Evolutionary conservation across 257 asterid genomes (phyloP).

Genomic region (Thymus quinquecostatus): DNA sequence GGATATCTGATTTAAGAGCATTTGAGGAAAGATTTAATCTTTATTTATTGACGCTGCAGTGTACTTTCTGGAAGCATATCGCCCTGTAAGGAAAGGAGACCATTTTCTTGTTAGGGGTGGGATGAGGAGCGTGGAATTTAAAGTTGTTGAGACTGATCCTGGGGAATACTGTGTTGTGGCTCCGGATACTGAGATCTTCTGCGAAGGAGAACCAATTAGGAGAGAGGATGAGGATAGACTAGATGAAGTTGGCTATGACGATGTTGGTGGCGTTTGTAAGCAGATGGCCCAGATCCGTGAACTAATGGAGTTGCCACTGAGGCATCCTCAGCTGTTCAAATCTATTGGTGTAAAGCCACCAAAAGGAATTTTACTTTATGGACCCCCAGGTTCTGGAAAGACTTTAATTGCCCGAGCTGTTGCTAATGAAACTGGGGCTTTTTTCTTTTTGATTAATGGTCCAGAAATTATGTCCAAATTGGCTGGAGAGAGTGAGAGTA

Average conservation of each 20-base stretch:
- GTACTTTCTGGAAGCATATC: constrained; percentile 55
- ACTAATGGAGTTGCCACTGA: constrained; percentile 58
- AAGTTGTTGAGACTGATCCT: constrained; percentile 63
- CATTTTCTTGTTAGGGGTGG: constrained; percentile 68
- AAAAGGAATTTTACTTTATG: constrained; percentile 56
- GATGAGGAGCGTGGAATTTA: constrained; percentile 65
- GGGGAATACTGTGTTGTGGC: constrained; percentile 67
- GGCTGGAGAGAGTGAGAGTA: constrained; percentile 76
- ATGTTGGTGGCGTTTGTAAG: constrained; percentile 65
- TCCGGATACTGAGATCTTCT: constrained; percentile 67
- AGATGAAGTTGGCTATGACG: constrained; percentile 65
- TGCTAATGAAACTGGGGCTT: constrained; percentile 69
- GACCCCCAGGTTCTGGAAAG: constrained; percentile 69
- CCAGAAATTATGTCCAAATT: constrained; percentile 68
- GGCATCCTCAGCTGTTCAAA: constrained; percentile 67
- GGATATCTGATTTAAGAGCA: neutral
- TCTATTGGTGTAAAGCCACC: constrained; percentile 69
- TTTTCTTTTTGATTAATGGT: constrained; percentile 61
- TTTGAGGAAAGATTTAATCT: neutral
- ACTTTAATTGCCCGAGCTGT: constrained; percentile 68
- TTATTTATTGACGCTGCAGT: constrained; percentile 38
- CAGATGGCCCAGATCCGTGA: constrained; percentile 73
- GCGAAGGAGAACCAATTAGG: constrained; percentile 67
- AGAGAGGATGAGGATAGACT: constrained; percentile 63
- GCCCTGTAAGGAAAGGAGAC: constrained; percentile 66